A percentile compares a stretch with the other conserved stretches of the same genome.
These are phyloP conservation scores for Penicillium rolfsii DNA, from an alignment of 2,329 filamentous ascomycete species.

Conservation along the genomic window DNA sequence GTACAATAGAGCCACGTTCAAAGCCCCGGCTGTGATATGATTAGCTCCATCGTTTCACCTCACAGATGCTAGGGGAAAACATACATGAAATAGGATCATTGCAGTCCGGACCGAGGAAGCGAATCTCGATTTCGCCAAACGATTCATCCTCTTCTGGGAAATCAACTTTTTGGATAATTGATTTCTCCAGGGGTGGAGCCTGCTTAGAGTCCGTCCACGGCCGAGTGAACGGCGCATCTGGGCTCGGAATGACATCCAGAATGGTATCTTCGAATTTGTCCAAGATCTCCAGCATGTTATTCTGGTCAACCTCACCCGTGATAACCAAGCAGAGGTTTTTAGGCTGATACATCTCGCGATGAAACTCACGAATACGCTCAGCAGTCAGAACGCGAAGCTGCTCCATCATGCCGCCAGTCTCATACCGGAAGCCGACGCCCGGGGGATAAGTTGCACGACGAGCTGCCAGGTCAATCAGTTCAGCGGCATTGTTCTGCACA, in stretches of 20 bases:
- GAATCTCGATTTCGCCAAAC: conserved; percentile 82
- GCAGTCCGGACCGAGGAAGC: conserved; percentile 83
- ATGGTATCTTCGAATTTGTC: conserved; percentile 89
- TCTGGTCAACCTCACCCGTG: conserved; percentile 87
- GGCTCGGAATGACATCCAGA: conserved; percentile 75
- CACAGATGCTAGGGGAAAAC: conserved; percentile 21
- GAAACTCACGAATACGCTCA: conserved; percentile 90
- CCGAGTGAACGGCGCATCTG: conserved; percentile 75
- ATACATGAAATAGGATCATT: conserved; percentile 65
- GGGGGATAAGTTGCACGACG: conserved; percentile 83
- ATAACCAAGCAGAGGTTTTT: conserved; percentile 91
- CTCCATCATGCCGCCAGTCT: conserved; percentile 98
- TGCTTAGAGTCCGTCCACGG: conserved; percentile 91
- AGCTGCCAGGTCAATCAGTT: conserved; percentile 85
- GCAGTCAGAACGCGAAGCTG: conserved; percentile 82
- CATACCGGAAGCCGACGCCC: conserved; percentile 89
- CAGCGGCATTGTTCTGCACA: conserved; percentile 78
- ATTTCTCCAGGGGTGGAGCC: conserved; percentile 71
- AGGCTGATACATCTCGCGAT: conserved; percentile 96
- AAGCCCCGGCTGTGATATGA: conserved; percentile 60
- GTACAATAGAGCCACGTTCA: conserved; percentile 81
- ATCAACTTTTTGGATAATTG: conserved; percentile 75
- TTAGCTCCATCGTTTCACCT: conserved; percentile 22
- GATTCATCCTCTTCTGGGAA: conserved; percentile 98
- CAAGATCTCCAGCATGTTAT: conserved; percentile 76